These are phyloP conservation scores for Tuber aestivum DNA, from an alignment of 495 filamentous ascomycete species.

Conservation along the genomic window DNA sequence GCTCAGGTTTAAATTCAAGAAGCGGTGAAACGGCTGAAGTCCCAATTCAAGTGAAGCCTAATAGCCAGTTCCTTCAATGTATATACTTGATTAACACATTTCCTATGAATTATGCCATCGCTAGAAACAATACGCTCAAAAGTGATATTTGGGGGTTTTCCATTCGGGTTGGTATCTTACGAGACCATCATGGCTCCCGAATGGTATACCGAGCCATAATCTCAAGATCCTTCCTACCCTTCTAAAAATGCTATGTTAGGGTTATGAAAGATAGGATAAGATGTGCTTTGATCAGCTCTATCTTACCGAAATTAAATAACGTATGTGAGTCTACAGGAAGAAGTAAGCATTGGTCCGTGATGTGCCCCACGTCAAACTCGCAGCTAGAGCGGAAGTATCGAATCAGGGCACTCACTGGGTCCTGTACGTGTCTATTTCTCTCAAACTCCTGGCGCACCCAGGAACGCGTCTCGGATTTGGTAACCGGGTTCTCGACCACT, in stretches of 20 bases:
- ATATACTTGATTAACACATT: background rate
- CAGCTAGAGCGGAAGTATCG: background rate
- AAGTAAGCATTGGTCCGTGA: slow-evolving; percentile 9
- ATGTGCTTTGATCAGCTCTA: background rate
- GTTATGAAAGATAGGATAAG: background rate
- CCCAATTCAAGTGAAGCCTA: background rate
- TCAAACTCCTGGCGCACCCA: slow-evolving; percentile 23
- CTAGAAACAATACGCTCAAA: background rate
- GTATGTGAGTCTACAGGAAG: slow-evolving; percentile 24
- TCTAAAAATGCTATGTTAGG: slow-evolving; percentile 5
- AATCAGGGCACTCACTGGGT: slow-evolving; percentile 16
- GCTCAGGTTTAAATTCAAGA: slow-evolving; percentile 34
- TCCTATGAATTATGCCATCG: background rate
- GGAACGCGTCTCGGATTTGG: slow-evolving; percentile 14
- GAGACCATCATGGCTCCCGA: background rate
- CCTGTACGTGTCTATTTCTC: slow-evolving; percentile 21
- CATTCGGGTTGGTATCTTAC: background rate
- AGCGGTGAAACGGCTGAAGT: slow-evolving; percentile 9
- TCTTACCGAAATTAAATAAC: slow-evolving; percentile 33
- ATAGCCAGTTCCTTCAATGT: background rate
- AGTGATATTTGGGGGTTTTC: background rate
- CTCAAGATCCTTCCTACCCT: slow-evolving; percentile 26
- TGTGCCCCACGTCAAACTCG: background rate
- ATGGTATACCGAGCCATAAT: slow-evolving; percentile 19
- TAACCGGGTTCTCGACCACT: slow-evolving; percentile 21